phyloP scores from a whole-genome alignment of 106 monocot genomes.

The Dendrobium chrysotoxum region DNA sequence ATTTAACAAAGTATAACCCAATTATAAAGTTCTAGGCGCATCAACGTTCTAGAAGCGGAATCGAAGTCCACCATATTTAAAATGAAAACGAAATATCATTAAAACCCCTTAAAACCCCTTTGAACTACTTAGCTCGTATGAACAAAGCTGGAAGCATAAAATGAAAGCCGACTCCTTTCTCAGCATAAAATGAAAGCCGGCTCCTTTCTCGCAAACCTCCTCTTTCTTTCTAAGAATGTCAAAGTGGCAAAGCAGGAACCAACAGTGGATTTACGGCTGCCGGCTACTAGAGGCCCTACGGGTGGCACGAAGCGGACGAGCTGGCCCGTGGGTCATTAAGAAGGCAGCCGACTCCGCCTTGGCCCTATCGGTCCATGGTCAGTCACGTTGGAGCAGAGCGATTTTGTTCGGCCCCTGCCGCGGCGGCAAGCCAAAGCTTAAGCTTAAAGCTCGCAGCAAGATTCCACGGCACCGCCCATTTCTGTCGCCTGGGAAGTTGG shows the following conservation, averaged over 20 bases:
- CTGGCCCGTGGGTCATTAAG: slow-evolving; percentile 33
- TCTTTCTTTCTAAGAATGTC: neutral
- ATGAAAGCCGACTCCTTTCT: too few species aligned
- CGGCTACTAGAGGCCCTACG: slow-evolving; percentile 50
- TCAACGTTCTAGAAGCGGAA: too few species aligned
- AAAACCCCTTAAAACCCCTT: too few species aligned
- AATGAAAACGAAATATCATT: too few species aligned
- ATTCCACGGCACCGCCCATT: slow-evolving; percentile 2
- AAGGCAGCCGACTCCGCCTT: slow-evolving; percentile 77
- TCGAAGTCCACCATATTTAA: too few species aligned
- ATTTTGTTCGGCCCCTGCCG: slow-evolving; percentile 33
- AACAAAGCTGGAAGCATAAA: too few species aligned
- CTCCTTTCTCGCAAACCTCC: too few species aligned
- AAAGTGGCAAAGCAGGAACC: slow-evolving; percentile 44
- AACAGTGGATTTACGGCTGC: slow-evolving; percentile 42
- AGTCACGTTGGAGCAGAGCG: slow-evolving; percentile 65
- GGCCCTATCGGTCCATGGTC: slow-evolving; percentile 52
- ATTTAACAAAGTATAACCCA: too few species aligned
- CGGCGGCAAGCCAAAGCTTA: slow-evolving; percentile 18
- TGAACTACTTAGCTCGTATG: too few species aligned
- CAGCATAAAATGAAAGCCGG: too few species aligned
- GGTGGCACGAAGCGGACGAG: neutral
- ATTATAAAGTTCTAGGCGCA: too few species aligned
- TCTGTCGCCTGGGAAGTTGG: neutral
- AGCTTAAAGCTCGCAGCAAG: slow-evolving; percentile 23